These are phyloP conservation scores for Trichoderma sp. DNA, from an alignment of 2,329 filamentous ascomycete genomes.

Conservation along the genomic window DNA sequence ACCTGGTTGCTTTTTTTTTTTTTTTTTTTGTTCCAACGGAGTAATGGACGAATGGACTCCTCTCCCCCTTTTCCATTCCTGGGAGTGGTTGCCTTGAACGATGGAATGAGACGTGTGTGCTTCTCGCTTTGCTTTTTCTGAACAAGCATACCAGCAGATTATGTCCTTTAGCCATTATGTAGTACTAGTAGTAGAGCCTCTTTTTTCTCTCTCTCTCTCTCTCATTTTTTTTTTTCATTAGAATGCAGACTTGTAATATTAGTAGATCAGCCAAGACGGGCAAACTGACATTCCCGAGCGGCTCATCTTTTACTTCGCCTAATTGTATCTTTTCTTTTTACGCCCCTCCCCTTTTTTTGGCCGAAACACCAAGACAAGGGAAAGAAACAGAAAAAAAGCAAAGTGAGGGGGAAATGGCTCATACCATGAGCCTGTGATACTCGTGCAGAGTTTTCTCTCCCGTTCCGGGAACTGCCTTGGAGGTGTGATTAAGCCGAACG, in stretches of 20 bases:
- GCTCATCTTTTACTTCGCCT: not conserved
- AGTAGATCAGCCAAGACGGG: not conserved
- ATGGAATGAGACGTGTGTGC: slow-evolving; percentile 1
- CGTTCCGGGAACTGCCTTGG: not conserved
- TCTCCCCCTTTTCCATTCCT: not conserved
- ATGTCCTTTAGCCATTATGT: not conserved
- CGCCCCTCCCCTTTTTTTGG: not conserved
- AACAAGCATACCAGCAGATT: not conserved
- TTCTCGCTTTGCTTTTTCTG: not conserved
- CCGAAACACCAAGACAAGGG: not conserved
- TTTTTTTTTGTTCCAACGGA: not conserved
- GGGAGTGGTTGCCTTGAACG: not conserved
- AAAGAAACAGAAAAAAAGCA: too few relatives aligned
- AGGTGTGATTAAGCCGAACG: not conserved
- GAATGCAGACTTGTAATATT: not conserved
- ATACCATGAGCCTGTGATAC: not conserved
- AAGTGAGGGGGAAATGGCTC: not conserved
- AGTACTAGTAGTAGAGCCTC: not conserved
- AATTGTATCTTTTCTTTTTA: not conserved
- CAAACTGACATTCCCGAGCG: not conserved
- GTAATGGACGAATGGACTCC: not conserved
- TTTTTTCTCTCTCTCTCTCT: not conserved
- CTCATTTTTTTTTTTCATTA: not conserved
- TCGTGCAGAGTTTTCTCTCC: not conserved
- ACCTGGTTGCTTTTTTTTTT: not conserved